Conservation (phyloP, 768 basidiomycete species). For the Phanerochaete sordida region DNA sequence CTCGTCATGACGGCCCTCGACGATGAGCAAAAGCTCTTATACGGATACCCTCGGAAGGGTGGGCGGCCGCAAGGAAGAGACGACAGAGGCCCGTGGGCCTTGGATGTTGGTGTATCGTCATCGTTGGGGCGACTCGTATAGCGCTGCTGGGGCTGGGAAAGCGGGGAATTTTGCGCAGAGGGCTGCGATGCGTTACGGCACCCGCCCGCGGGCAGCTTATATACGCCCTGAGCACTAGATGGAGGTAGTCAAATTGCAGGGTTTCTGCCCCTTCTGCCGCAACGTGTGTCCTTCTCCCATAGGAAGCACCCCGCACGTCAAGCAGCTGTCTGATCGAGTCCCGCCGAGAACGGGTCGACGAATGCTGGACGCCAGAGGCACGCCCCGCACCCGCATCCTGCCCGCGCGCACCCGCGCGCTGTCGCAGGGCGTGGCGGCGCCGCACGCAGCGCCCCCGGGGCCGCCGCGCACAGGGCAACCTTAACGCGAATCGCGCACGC, state of each 20-base stretch:
- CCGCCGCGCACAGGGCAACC: no score
- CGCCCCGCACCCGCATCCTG: background rate
- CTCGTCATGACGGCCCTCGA: background rate
- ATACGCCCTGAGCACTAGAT: background rate
- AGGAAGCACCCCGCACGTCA: background rate
- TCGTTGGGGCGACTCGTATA: background rate
- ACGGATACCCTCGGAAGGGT: background rate
- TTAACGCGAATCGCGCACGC: no score
- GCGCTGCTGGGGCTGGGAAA: background rate
- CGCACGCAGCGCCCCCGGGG: no score
- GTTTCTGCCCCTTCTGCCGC: background rate
- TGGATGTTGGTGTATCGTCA: background rate
- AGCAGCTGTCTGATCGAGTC: conserved; percentile 8
- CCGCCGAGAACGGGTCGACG: background rate
- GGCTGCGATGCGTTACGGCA: background rate
- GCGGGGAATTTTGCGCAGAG: background rate
- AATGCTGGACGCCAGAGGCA: background rate
- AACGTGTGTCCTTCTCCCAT: background rate
- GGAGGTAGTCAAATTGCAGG: background rate
- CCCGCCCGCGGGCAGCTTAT: background rate
- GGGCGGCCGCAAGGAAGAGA: conserved; percentile 12
- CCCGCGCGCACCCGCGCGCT: background rate
- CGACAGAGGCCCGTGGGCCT: conserved; percentile 2
- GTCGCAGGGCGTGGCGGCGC: background rate
- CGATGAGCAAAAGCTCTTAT: background rate